Evolutionary conservation across 2,329 filamentous ascomycete species (phyloP).

Genomic region (Aureobasidium sp.): DNA sequence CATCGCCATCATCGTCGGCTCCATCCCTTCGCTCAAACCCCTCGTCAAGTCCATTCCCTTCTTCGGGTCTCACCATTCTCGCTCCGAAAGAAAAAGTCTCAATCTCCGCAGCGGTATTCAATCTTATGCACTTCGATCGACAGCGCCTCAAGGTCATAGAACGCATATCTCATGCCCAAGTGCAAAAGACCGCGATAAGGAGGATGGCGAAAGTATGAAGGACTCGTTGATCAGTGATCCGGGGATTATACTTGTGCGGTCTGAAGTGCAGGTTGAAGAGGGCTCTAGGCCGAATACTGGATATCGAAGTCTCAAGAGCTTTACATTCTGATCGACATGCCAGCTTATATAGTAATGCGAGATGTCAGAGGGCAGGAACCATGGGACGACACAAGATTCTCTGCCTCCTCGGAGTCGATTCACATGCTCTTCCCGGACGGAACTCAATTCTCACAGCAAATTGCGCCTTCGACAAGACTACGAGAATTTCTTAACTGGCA

Average conservation of each 20-base stretch:
- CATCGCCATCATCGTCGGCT: slow-evolving; percentile 10
- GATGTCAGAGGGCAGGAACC: too few relatives aligned
- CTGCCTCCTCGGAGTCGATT: too few relatives aligned
- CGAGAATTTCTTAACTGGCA: too few relatives aligned
- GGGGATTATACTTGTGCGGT: not conserved
- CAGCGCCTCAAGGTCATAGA: not conserved
- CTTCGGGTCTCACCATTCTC: not conserved
- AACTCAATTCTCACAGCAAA: too few relatives aligned
- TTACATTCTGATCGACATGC: not conserved
- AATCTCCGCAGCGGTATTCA: not conserved
- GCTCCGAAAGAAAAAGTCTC: not conserved
- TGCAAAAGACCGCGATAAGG: not conserved
- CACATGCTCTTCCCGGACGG: too few relatives aligned
- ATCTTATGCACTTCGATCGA: not conserved
- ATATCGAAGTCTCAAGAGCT: not conserved
- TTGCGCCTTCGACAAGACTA: too few relatives aligned
- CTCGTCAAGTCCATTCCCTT: not conserved
- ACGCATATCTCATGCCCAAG: not conserved
- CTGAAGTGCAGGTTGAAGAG: not conserved
- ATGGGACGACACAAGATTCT: too few relatives aligned
- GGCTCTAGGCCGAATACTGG: not conserved
- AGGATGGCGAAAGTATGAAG: not conserved
- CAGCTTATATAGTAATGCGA: too few relatives aligned
- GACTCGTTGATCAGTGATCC: not conserved
- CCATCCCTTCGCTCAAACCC: slow-evolving; percentile 8